These are phyloP conservation scores for Triangularia verruculosa DNA, from an alignment of 2,329 filamentous ascomycete genomes.

Conservation along the genomic window DNA sequence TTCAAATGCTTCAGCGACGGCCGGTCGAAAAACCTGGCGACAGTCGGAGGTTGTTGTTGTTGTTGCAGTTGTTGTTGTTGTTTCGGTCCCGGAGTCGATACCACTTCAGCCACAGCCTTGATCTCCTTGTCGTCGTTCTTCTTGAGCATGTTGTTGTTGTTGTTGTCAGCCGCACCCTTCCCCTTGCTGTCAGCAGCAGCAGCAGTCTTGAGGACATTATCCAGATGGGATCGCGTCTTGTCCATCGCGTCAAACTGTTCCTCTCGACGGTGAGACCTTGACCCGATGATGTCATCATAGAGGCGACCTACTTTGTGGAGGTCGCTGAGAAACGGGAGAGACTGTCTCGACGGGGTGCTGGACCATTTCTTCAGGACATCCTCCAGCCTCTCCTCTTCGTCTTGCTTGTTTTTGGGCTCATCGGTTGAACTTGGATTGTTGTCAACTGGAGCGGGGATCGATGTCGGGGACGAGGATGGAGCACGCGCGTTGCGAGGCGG, in stretches of 20 bases:
- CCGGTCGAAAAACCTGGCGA: too few relatives aligned
- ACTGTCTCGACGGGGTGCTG: neutral
- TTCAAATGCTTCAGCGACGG: too few relatives aligned
- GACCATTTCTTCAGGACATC: neutral
- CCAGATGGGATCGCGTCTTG: neutral
- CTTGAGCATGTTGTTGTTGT: neutral
- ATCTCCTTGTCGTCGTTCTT: neutral
- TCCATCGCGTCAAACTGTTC: neutral
- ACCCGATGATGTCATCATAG: neutral
- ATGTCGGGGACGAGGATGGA: neutral
- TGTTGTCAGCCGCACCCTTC: too few relatives aligned
- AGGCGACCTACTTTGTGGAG: neutral
- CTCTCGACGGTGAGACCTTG: neutral
- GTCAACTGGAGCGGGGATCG: neutral
- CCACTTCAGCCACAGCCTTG: neutral
- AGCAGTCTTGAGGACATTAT: neutral
- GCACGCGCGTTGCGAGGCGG: neutral
- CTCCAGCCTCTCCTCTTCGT: neutral
- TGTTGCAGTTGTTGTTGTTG: too few relatives aligned
- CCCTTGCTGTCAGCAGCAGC: too few relatives aligned
- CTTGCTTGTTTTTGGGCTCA: neutral
- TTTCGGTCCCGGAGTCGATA: neutral
- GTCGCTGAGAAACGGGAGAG: neutral
- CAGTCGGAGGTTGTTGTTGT: too few relatives aligned
- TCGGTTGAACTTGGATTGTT: neutral